phyloP scores from a whole-genome alignment of 495 filamentous ascomycete species.

The Penicillium turbatum region DNA sequence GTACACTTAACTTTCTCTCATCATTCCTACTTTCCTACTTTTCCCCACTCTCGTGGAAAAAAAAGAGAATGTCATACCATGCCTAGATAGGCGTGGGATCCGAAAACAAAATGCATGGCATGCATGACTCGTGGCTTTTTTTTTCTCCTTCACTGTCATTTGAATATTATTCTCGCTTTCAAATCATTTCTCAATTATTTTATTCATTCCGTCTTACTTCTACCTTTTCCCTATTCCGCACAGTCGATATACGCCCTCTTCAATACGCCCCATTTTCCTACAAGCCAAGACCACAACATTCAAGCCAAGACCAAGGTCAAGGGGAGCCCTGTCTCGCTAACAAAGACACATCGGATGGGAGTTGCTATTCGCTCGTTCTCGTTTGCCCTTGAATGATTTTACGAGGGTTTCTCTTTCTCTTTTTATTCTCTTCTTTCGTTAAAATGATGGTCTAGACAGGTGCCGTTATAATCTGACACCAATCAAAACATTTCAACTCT shows the following conservation, averaged over 20 bases:
- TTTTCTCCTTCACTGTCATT: not conserved
- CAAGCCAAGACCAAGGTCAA: not conserved
- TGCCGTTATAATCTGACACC: no score
- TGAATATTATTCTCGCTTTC: not conserved
- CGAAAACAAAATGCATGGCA: conserved; percentile 17
- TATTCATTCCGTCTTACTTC: not conserved
- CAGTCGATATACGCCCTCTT: not conserved
- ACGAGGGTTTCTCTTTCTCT: not conserved
- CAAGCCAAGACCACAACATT: not conserved
- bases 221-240: not conserved
- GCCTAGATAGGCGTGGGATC: conserved; percentile 6
- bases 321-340: conserved; percentile 7
- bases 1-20: not conserved
- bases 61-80: not conserved
- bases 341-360: not conserved
- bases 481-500: no score
- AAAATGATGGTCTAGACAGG: no score
- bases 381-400: not conserved
- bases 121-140: conserved; percentile 23
- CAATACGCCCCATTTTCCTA: conserved; percentile 3
- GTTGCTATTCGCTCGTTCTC: not conserved
- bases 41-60: no score
- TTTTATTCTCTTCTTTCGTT: not conserved
- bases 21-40: no score
- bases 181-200: no score